These are phyloP conservation scores for Leccinum subtestaceum DNA, from an alignment of 768 basidiomycete genomes.

Conservation along the genomic window DNA sequence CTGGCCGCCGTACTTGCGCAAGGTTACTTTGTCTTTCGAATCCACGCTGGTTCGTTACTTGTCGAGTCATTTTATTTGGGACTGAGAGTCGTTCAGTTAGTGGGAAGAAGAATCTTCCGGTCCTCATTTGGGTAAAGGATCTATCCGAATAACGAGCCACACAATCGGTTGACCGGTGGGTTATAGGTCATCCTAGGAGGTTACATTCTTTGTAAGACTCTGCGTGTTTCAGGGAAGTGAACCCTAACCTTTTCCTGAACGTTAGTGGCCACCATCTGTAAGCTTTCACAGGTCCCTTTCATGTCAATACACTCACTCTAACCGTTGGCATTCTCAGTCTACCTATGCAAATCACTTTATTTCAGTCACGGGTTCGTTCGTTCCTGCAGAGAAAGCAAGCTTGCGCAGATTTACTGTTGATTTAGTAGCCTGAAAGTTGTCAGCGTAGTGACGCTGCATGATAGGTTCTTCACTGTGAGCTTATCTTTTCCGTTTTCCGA, in stretches of 20 bases:
- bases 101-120: background rate
- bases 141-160: background rate
- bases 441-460: background rate
- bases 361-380: constrained; percentile 1
- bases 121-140: constrained; percentile 13
- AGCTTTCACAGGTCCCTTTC: background rate
- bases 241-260: background rate
- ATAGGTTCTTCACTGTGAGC: background rate
- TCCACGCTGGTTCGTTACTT: constrained; percentile 8
- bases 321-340: constrained; percentile 7
- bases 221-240: too few species aligned
- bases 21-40: constrained; percentile 12
- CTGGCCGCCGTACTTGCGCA: constrained; percentile 5
- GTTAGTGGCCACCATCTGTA: constrained; percentile 6
- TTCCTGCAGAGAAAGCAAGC: background rate
- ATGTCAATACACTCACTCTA: background rate
- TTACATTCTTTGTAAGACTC: constrained; percentile 11
- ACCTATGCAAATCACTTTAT: background rate
- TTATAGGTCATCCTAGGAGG: constrained; percentile 2
- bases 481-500: background rate
- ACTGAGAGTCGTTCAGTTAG: constrained; percentile 4
- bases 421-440: background rate
- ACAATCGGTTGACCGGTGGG: background rate
- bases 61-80: too few species aligned
- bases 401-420: background rate